Evolutionary conservation across 768 basidiomycete genomes (phyloP).

Genomic region (Mycena haematopus): DNA sequence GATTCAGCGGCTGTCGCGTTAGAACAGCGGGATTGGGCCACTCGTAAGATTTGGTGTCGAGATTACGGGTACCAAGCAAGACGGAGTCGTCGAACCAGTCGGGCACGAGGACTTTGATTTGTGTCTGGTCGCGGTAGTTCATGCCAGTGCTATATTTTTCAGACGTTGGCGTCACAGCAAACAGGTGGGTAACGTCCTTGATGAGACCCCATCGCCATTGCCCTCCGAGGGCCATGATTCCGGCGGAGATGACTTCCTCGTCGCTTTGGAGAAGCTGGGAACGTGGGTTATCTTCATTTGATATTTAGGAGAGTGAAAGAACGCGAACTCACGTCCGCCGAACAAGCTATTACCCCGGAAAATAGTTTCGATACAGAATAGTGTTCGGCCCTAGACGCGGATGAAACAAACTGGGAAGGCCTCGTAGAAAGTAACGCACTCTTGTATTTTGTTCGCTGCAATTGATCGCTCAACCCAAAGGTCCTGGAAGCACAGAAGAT

Average conservation of each 20-base stretch:
- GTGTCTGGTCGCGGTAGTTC: conserved; percentile 60
- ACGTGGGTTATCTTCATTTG: background rate
- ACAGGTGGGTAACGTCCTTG: conserved; percentile 87
- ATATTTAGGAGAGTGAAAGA: background rate
- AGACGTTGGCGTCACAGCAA: conserved; percentile 60
- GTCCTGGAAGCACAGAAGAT: conserved; percentile 6
- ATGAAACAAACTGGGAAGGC: background rate
- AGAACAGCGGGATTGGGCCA: conserved; percentile 76
- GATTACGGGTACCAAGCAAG: conserved; percentile 55
- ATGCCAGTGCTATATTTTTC: conserved; percentile 61
- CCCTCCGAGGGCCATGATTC: conserved; percentile 79
- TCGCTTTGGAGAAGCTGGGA: conserved; percentile 64
- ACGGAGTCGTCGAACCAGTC: conserved; percentile 92
- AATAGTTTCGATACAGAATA: conserved; percentile 87
- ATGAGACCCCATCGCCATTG: conserved; percentile 82
- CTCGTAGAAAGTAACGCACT: conserved; percentile 5
- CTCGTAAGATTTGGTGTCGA: conserved; percentile 63
- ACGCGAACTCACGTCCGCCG: conserved; percentile 59
- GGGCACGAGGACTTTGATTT: conserved; percentile 77
- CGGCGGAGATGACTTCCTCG: conserved; percentile 75
- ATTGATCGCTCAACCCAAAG: conserved; percentile 29
- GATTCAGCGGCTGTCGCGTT: conserved; percentile 34
- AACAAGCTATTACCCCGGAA: conserved; percentile 83
- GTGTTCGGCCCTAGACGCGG: conserved; percentile 37
- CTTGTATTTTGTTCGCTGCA: conserved; percentile 19